Evolutionary conservation across 306 rosid species (phyloP).

Genomic region (Prunus mume): DNA sequence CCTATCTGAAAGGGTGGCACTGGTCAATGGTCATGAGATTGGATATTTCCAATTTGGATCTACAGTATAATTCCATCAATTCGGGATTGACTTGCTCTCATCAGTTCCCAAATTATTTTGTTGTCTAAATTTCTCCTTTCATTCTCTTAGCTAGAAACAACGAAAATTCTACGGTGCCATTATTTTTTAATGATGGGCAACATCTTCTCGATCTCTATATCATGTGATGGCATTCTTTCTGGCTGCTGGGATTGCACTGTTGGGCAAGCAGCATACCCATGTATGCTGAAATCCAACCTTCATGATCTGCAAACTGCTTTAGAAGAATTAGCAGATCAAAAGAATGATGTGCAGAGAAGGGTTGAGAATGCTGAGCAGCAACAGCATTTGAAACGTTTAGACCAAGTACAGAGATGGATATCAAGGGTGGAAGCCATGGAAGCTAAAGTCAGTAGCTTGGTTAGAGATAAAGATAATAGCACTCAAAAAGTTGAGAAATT

Average conservation of each 20-base stretch:
- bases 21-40: no score
- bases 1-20: no score
- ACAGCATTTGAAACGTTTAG: neutral
- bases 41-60: no score
- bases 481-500: neutral
- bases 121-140: no score
- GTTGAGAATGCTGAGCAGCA: neutral
- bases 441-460: neutral
- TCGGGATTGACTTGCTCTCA: no score
- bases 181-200: neutral
- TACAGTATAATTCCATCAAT: no score
- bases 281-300: neutral
- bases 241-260: neutral
- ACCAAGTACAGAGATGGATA: neutral
- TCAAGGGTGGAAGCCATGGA: neutral
- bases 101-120: no score
- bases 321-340: slow-evolving; percentile 3
- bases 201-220: neutral
- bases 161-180: no score
- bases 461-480: neutral
- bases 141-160: no score
- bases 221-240: neutral
- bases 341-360: neutral
- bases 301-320: neutral
- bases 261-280: neutral